Conservation (phyloP, 1,139 yeast species). For the Geotrichum fermentans region DNA sequence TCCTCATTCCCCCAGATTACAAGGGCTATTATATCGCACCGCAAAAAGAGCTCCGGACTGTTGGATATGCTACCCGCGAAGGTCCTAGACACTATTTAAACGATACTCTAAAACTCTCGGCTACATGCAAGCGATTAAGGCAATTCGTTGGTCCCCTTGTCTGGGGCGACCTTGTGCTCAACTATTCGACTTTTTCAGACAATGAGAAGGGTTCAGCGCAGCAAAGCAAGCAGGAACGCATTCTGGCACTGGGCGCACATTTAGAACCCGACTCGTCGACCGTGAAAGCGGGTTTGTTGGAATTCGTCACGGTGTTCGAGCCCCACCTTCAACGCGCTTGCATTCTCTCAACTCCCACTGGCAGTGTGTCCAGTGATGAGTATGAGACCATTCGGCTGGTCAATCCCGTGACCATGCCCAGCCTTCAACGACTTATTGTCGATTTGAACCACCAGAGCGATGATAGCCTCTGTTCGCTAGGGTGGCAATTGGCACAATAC, state of each 20-base stretch:
- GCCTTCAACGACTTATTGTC: no score
- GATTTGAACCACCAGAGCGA: constrained; percentile 2
- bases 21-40: not conserved
- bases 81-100: not conserved
- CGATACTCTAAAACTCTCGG: not conserved
- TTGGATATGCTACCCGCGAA: not conserved
- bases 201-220: no score
- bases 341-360: no score
- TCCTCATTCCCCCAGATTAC: constrained; percentile 3
- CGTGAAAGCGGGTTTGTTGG: not conserved
- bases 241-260: no score
- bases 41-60: not conserved
- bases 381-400: no score
- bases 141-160: not conserved
- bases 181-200: not conserved
- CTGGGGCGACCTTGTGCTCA: constrained; percentile 6
- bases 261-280: no score
- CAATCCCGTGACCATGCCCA: no score
- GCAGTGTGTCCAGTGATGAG: no score
- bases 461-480: not conserved
- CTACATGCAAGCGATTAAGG: not conserved
- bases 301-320: constrained; percentile 6
- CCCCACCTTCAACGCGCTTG: no score
- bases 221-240: no score
- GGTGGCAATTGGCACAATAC: constrained; percentile 2